These are phyloP conservation scores for Spinellus fusiger DNA, from an alignment of 192 early-diverging fungal genomes.

Conservation along the genomic window DNA sequence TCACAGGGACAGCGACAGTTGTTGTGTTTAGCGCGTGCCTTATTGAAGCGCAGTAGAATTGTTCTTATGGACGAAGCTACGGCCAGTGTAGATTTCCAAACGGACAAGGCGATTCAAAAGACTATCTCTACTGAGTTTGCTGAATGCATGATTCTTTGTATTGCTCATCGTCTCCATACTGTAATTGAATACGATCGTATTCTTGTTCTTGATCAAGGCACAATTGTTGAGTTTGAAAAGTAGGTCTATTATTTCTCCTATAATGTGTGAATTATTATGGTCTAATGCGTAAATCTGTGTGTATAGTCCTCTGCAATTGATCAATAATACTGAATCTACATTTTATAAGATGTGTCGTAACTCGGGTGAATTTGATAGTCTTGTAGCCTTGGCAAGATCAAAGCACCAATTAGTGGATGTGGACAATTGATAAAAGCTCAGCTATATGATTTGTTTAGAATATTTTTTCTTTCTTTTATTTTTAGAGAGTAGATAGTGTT, in stretches of 20 bases:
- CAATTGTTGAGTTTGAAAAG: conserved; percentile 69
- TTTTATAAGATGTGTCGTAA: conserved; percentile 77
- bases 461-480: too few relatives aligned
- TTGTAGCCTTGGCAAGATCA: conserved; percentile 54
- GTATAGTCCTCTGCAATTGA: conserved; percentile 58
- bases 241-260: background rate
- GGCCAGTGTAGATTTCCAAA: conserved; percentile 46
- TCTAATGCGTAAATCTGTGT: background rate
- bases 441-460: too few relatives aligned
- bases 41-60: conserved; percentile 47
- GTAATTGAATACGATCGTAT: conserved; percentile 72
- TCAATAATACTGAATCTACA: conserved; percentile 51
- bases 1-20: conserved; percentile 78
- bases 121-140: conserved; percentile 50
- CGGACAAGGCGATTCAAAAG: conserved; percentile 52
- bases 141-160: conserved; percentile 53
- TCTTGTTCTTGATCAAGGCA: conserved; percentile 73
- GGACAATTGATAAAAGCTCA: background rate
- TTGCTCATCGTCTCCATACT: conserved; percentile 52
- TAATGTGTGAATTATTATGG: background rate
- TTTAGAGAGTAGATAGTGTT: too few relatives aligned
- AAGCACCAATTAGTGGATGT: conserved; percentile 20
- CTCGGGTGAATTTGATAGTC: conserved; percentile 71
- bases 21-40: conserved; percentile 71
- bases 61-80: conserved; percentile 56